Evolutionary conservation across 257 asterid species (phyloP).

Genomic region (Jasminum sambac): DNA sequence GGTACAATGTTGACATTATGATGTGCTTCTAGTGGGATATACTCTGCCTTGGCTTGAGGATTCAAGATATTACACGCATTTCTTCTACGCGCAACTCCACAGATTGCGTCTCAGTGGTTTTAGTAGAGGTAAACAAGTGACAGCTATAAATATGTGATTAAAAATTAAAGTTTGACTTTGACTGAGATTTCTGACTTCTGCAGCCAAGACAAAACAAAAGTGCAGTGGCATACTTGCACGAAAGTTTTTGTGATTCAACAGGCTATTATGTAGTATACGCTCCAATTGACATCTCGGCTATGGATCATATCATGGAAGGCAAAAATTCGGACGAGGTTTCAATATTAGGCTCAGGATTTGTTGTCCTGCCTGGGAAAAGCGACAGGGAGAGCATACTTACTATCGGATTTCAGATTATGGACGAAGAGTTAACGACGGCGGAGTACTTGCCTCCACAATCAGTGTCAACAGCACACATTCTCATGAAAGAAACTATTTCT

Average conservation of each 20-base stretch:
- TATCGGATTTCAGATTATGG: conserved; percentile 43
- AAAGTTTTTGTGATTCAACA: conserved; percentile 44
- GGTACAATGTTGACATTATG: not conserved
- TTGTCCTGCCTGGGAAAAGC: conserved; percentile 32
- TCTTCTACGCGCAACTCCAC: conserved; percentile 44
- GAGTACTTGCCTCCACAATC: conserved; percentile 38
- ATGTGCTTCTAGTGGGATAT: conserved; percentile 49
- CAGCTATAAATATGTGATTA: too few species aligned
- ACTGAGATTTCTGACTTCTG: not conserved
- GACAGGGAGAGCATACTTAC: conserved; percentile 39
- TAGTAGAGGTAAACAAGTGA: conserved; percentile 37
- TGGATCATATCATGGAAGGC: conserved; percentile 40
- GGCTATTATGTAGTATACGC: conserved; percentile 37
- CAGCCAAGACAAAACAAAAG: conserved; percentile 27
- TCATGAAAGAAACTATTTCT: conserved; percentile 38
- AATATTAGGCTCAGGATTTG: conserved; percentile 48
- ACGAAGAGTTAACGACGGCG: conserved; percentile 31
- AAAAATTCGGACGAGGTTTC: conserved; percentile 36
- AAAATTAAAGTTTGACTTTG: too few species aligned
- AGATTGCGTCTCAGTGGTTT: conserved; percentile 36
- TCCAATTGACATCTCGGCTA: conserved; percentile 40
- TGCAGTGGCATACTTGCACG: conserved; percentile 42
- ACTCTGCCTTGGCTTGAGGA: conserved; percentile 39
- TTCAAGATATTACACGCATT: conserved; percentile 31
- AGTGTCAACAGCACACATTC: conserved; percentile 29